Conservation (phyloP, 345 rosid genomes). For the Camelina laxa region DNA sequence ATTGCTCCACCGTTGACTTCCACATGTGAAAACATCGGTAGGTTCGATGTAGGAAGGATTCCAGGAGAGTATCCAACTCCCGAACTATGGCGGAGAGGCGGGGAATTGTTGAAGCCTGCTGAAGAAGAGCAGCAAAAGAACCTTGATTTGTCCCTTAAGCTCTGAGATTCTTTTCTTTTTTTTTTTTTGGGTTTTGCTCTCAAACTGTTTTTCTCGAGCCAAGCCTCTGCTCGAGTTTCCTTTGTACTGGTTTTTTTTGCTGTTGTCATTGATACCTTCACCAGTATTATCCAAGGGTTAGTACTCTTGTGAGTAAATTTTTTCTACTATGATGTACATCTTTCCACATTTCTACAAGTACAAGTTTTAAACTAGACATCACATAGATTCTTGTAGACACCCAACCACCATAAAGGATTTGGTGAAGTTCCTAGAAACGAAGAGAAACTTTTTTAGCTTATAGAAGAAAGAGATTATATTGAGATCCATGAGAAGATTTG, state of each 20-base stretch:
- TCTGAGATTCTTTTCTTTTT: conserved; percentile 39
- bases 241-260: conserved; percentile 6
- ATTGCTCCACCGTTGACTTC: conserved; percentile 27
- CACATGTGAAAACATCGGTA: conserved; percentile 40
- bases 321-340: conserved; percentile 19
- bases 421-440: conserved; percentile 17
- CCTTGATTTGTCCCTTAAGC: conserved; percentile 76
- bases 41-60: conserved; percentile 49
- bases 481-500: conserved; percentile 39
- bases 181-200: conserved; percentile 15
- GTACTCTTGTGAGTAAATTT: conserved; percentile 40
- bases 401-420: conserved; percentile 18
- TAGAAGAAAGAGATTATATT: conserved; percentile 17
- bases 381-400: conserved; percentile 1
- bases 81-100: conserved; percentile 41
- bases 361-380: conserved; percentile 4
- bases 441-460: background rate
- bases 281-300: conserved; percentile 33
- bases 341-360: conserved; percentile 18
- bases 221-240: background rate
- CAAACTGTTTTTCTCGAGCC: conserved; percentile 2
- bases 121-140: conserved; percentile 62
- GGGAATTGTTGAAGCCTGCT: conserved; percentile 35
- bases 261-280: conserved; percentile 29
- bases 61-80: conserved; percentile 37